Evolutionary conservation across 805 yeast species (phyloP).

Genomic region (Candida ortonii): DNA sequence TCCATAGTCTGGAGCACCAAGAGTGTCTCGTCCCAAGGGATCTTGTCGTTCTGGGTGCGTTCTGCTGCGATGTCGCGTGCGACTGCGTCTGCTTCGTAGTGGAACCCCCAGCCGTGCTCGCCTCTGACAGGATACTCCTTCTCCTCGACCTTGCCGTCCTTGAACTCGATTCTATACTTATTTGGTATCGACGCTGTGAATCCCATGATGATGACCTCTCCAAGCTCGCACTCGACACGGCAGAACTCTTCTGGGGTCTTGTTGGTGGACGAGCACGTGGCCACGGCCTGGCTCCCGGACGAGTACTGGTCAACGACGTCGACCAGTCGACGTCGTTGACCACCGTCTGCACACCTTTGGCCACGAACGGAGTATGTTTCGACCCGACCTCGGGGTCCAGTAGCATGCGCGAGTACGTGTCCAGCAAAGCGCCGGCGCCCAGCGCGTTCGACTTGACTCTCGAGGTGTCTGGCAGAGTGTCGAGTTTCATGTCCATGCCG

Average conservation of each 20-base stretch:
- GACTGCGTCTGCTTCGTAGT: constrained; percentile 53
- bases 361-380: constrained; percentile 22
- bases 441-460: constrained; percentile 42
- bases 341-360: constrained; percentile 35
- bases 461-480: constrained; percentile 29
- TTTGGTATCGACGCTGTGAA: constrained; percentile 20
- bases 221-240: constrained; percentile 18
- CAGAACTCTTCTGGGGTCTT: constrained; percentile 8
- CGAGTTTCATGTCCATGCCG: constrained; percentile 35
- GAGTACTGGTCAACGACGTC: constrained; percentile 36
- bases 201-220: constrained; percentile 15
- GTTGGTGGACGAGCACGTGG: constrained; percentile 25
- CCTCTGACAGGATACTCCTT: constrained; percentile 29
- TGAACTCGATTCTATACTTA: constrained; percentile 31
- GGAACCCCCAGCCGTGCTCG: constrained; percentile 41
- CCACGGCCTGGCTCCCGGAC: constrained; percentile 40
- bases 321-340: constrained; percentile 42
- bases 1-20: constrained; percentile 48
- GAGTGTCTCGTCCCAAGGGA: constrained; percentile 46
- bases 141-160: constrained; percentile 25
- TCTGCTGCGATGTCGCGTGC: constrained; percentile 44
- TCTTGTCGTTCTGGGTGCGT: constrained; percentile 32
- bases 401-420: constrained; percentile 44
- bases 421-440: constrained; percentile 56
- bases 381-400: constrained; percentile 35